phyloP scores from a whole-genome alignment of 163 green algal genomes.

The Chlamydomonas reinhardtii region DNA sequence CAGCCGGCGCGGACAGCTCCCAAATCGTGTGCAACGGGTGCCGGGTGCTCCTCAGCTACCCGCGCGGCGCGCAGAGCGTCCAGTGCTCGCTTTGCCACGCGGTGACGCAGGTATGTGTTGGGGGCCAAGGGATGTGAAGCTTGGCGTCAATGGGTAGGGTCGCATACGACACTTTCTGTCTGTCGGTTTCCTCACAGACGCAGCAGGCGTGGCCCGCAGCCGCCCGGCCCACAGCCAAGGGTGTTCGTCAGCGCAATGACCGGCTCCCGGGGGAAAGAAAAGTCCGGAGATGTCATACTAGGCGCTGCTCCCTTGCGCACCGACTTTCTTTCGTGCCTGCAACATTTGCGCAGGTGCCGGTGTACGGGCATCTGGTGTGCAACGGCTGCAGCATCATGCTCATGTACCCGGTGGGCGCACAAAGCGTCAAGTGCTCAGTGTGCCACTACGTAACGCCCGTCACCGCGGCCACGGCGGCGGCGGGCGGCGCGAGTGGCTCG shows the following conservation, averaged over 20 bases:
- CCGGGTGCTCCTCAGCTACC: constrained; percentile 89
- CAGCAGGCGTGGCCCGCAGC: no score
- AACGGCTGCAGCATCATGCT: constrained; percentile 90
- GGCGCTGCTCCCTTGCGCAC: no score
- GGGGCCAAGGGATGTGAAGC: no score
- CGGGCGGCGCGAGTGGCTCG: constrained; percentile 9
- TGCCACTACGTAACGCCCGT: constrained; percentile 89
- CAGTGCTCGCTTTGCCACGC: constrained; percentile 93
- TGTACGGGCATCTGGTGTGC: constrained; percentile 88
- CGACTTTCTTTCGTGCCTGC: no score
- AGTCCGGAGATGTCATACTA: no score
- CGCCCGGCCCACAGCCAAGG: no score
- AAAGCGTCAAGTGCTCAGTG: constrained; percentile 94
- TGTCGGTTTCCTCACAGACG: no score
- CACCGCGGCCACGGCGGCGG: constrained; percentile 8
- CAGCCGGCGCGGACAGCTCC: constrained; percentile 80
- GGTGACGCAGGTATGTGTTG: constrained; percentile 78
- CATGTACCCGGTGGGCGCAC: constrained; percentile 90
- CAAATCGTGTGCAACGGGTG: constrained; percentile 93
- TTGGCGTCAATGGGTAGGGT: no score
- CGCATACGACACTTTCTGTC: no score
- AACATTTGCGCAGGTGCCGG: constrained; percentile 56
- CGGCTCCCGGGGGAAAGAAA: no score
- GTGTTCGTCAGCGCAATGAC: no score
- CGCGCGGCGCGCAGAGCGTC: constrained; percentile 88